A percentile compares a stretch with the other conserved stretches of the same genome.
phyloP scores from a whole-genome alignment of 148 eudicot genomes.

The Rhododendron simsii region DNA sequence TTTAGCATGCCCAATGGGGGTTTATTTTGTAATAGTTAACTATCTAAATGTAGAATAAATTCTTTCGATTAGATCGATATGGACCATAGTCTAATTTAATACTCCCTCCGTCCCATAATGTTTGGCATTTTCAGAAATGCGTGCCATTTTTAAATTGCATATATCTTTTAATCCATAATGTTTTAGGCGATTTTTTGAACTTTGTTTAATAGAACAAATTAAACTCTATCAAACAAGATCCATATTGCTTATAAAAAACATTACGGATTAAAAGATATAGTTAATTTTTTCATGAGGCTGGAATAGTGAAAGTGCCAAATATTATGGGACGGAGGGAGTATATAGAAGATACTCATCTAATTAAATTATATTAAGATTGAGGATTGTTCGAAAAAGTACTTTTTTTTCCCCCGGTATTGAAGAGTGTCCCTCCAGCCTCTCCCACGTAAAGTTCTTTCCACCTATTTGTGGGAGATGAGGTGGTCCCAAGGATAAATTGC shows the following conservation, averaged over 20 bases:
- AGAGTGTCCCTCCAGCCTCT: background rate
- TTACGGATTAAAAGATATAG: too few species aligned
- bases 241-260: too few species aligned
- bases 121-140: too few species aligned
- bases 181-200: too few species aligned
- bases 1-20: slow-evolving; percentile 15
- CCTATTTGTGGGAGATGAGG: background rate
- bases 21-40: background rate
- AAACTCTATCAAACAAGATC: too few species aligned
- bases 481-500: background rate
- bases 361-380: background rate
- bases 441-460: background rate
- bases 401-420: background rate
- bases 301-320: too few species aligned
- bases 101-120: too few species aligned
- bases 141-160: too few species aligned
- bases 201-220: too few species aligned
- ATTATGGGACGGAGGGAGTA: too few species aligned
- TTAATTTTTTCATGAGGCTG: too few species aligned
- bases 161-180: too few species aligned
- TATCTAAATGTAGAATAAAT: slow-evolving; percentile 6
- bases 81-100: background rate
- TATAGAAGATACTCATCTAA: slow-evolving; percentile 7
- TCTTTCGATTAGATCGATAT: background rate
- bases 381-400: background rate